These are phyloP conservation scores for Russula foetens DNA, from an alignment of 768 basidiomycete species.

Conservation along the genomic window DNA sequence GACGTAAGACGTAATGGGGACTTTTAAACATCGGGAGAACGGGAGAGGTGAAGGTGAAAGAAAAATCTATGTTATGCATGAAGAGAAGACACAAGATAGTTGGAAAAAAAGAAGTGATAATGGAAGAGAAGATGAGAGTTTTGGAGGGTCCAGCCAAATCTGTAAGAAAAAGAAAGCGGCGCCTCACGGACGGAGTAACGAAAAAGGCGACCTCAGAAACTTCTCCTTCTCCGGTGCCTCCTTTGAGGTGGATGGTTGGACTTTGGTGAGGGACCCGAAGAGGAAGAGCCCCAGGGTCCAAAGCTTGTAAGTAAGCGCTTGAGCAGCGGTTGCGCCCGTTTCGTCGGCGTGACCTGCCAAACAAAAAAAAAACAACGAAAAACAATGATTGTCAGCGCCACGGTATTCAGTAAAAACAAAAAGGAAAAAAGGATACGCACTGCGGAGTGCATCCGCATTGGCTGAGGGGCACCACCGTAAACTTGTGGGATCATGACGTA, in stretches of 20 bases:
- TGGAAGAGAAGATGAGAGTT: not conserved
- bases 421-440: conserved; percentile 3
- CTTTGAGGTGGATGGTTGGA: conserved; percentile 1
- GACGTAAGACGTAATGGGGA: not conserved
- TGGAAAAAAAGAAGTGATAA: not conserved
- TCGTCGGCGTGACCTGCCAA: conserved; percentile 2
- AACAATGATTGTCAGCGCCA: conserved; percentile 2
- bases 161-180: not conserved
- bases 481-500: conserved; percentile 14
- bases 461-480: not conserved
- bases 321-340: conserved; percentile 14
- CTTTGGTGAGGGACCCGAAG: conserved; percentile 10
- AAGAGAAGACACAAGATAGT: not conserved
- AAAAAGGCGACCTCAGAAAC: not conserved
- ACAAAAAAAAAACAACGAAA: not conserved
- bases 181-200: not conserved
- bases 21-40: not conserved
- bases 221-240: conserved; percentile 9
- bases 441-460: conserved; percentile 8
- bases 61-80: conserved; percentile 1
- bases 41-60: not conserved
- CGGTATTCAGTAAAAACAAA: not conserved
- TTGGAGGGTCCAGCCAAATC: not conserved
- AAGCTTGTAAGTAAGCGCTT: conserved; percentile 18
- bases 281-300: conserved; percentile 10